Conservation (phyloP, 768 basidiomycete species). For the Russula lepida region DNA sequence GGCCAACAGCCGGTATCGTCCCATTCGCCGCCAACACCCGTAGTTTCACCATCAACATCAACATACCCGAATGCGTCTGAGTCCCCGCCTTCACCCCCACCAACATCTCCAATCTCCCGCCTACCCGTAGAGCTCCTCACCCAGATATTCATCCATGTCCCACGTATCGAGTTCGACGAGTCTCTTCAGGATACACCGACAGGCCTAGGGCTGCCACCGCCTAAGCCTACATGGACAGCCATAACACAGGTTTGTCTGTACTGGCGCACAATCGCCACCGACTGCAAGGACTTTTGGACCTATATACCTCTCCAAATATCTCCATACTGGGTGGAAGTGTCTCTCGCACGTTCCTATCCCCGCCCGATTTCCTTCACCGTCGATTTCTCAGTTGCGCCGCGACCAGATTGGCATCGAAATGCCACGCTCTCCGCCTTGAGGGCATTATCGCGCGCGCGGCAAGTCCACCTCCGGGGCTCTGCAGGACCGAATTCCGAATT, state of each 20-base stretch:
- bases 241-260: not conserved
- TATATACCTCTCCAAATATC: constrained; percentile 2
- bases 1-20: not conserved
- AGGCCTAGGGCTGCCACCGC: too few relatives aligned
- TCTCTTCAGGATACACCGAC: not conserved
- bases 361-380: not conserved
- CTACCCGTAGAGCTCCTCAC: constrained; percentile 8
- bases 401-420: not conserved
- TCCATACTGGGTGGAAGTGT: not conserved
- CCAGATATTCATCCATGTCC: constrained; percentile 7
- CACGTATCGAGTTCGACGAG: constrained; percentile 8
- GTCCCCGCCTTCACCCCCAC: not conserved
- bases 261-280: not conserved
- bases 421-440: not conserved
- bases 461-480: constrained; percentile 1
- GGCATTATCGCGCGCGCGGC: not conserved
- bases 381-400: not conserved
- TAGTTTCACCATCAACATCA: not conserved
- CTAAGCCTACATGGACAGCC: not conserved
- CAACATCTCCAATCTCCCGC: not conserved
- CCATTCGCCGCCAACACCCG: too few relatives aligned
- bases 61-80: not conserved
- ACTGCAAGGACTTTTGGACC: constrained; percentile 7
- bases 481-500: not conserved
- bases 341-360: not conserved